Evolutionary conservation across 2,329 filamentous ascomycete genomes (phyloP).

Genomic region (Pestalotiopsis sp.): DNA sequence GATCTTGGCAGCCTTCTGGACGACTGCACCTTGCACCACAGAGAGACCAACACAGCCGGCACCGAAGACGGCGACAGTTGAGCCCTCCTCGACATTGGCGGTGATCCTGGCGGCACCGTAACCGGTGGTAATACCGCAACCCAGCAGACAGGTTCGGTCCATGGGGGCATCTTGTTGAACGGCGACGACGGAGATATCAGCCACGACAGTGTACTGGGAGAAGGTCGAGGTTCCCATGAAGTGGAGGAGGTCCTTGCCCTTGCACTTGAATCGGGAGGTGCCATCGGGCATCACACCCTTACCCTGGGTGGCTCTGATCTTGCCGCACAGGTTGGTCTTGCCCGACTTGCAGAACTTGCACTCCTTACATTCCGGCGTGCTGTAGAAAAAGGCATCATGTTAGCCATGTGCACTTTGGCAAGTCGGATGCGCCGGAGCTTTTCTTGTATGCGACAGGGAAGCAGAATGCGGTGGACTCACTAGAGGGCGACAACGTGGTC

Average conservation of each 20-base stretch:
- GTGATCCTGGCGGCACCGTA: slow-evolving; percentile 96
- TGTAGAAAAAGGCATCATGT: slow-evolving; percentile 37
- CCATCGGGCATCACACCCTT: slow-evolving; percentile 97
- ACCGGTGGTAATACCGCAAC: slow-evolving; percentile 97
- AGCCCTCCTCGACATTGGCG: slow-evolving; percentile 86
- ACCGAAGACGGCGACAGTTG: slow-evolving; percentile 90
- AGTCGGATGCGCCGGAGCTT: not conserved
- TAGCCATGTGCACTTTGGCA: slow-evolving; percentile 16
- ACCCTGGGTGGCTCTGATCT: slow-evolving; percentile 96
- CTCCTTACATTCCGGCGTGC: slow-evolving; percentile 94
- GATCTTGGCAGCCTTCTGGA: slow-evolving; percentile 78
- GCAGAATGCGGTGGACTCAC: slow-evolving; percentile 47
- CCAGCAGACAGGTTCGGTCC: slow-evolving; percentile 93
- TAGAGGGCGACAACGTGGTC: slow-evolving; percentile 91
- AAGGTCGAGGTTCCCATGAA: slow-evolving; percentile 99
- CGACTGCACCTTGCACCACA: slow-evolving; percentile 90
- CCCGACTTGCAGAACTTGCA: slow-evolving; percentile 99
- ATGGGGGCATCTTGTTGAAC: slow-evolving; percentile 90
- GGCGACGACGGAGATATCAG: slow-evolving; percentile 96
- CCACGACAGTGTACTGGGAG: slow-evolving; percentile 97
- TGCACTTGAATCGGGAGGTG: slow-evolving; percentile 90
- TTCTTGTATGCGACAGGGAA: not conserved
- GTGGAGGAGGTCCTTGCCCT: slow-evolving; percentile 92
- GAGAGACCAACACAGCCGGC: slow-evolving; percentile 94
- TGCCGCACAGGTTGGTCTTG: slow-evolving; percentile 99